A percentile compares a stretch with the other conserved stretches of the same genome.
Conservation (phyloP, 805 yeast species). For the Nakazawaea populi region DNA sequence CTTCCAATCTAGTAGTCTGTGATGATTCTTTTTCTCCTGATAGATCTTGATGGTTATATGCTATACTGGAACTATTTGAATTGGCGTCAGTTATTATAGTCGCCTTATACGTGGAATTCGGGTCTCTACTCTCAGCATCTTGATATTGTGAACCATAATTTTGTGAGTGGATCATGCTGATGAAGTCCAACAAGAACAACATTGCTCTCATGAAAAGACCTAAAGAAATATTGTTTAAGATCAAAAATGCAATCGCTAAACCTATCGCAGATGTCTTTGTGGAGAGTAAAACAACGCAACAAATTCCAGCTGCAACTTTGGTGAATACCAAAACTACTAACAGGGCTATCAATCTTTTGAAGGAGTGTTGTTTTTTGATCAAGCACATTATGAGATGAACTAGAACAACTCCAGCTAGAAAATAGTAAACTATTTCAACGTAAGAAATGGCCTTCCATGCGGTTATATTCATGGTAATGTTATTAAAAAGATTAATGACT, state of each 20-base stretch:
- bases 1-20: background rate
- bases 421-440: background rate
- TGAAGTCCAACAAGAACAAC: background rate
- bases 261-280: background rate
- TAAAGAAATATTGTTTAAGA: background rate
- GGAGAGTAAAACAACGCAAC: background rate
- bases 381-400: background rate
- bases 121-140: background rate
- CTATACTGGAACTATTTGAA: background rate
- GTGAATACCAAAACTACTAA: background rate
- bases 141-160: background rate
- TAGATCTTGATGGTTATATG: background rate
- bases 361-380: background rate
- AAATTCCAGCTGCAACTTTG: background rate
- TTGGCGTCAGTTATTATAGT: background rate
- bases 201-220: slow-evolving; percentile 2
- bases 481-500: too few species aligned
- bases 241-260: background rate
- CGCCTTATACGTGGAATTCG: background rate
- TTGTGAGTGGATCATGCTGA: background rate
- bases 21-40: background rate
- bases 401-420: background rate
- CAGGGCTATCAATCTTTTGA: background rate
- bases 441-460: slow-evolving; percentile 1
- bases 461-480: background rate